Base-by-base conservation (phyloP, 352 stramenopile genomes). In the Globisporangium acanthophoron region DNA sequence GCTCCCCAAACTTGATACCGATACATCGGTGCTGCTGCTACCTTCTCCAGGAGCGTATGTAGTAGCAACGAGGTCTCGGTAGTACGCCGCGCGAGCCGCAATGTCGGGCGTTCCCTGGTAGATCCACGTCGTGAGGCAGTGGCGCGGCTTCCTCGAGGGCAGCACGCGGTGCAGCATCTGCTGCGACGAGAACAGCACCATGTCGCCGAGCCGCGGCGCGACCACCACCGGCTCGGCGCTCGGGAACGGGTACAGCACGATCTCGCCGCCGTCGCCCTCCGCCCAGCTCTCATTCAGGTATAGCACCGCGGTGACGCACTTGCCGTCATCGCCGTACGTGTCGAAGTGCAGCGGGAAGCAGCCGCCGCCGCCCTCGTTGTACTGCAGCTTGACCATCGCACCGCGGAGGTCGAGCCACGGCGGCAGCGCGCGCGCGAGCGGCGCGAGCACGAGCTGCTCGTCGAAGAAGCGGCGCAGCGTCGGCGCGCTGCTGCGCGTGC, bases 261-360 rank as follows among this genome's bases (percentile, higher is more conserved):
- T 73, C 56, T 95, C 87, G 9, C 85, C 87, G 39, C 84, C 83
- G 55, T 96, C 73, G 35, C 71, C 80, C 21, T 71, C 41, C 13
- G 63, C n/a, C 87, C 87, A 96, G 9, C 73, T 20, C 3, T 90
- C 80, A 58, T 94, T 95, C 52, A 96, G 68, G 62, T 95, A 96
- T 15, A 95, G 57, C 50, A 96, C 78, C 4, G 78, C 83, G 1
- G 84, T 95, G 54, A 96, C 59, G 53, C 79, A 88, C 67, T 93
- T 94, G 66, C 80, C 80, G 47, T 91, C 80, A 63, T 88, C 76
- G 1, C 84, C 85, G 54, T 90, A 91, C 39, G 85, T 83, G 64
- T 96, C 87, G 46, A 90, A 94, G 55, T 96, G 87, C 68, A 89
- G 73, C 0, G 87, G 87, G 56, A 96, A 96, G 62, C 85, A 94